A percentile compares a stretch with the other conserved stretches of the same genome.
These are phyloP conservation scores for Usnea hakonensis DNA, from an alignment of 495 filamentous ascomycete species.

Conservation along the genomic window DNA sequence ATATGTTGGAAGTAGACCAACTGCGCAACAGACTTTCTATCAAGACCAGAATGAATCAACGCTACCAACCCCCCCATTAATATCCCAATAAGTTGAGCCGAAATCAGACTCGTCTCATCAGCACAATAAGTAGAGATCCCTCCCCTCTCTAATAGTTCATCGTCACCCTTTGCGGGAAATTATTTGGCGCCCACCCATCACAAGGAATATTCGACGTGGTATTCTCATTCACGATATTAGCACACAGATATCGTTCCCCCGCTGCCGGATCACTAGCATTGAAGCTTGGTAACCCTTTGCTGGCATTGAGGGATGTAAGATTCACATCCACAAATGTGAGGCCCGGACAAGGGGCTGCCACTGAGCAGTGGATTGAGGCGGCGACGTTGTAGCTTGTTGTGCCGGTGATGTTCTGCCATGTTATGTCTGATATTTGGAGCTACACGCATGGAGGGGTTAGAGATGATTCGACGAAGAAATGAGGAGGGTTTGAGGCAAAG, in stretches of 20 bases:
- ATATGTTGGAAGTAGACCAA: too few species aligned
- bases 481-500: not conserved
- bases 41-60: too few species aligned
- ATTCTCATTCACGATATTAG: constrained; percentile 22
- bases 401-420: constrained; percentile 50
- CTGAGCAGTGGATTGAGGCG: constrained; percentile 46
- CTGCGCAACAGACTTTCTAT: too few species aligned
- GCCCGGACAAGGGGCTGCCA: constrained; percentile 38
- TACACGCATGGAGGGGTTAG: constrained; percentile 2
- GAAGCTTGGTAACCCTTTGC: constrained; percentile 23
- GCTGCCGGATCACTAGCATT: too few species aligned
- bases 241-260: constrained; percentile 26
- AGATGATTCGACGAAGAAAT: not conserved
- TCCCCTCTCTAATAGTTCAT: not conserved
- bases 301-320: constrained; percentile 34
- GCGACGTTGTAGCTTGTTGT: constrained; percentile 48
- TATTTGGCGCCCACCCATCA: constrained; percentile 23
- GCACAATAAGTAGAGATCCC: too few species aligned
- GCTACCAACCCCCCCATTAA: too few species aligned
- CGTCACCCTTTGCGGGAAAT: constrained; percentile 10
- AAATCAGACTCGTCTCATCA: too few species aligned
- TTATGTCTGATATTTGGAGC: constrained; percentile 42
- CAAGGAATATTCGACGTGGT: constrained; percentile 23
- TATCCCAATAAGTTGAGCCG: too few species aligned
- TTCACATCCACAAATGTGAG: constrained; percentile 45